Evolutionary conservation across 2,329 filamentous ascomycete genomes (phyloP), one percentile per base, ranked within the genome.

Genomic region (Microdochium trichocladiopsis): DNA sequence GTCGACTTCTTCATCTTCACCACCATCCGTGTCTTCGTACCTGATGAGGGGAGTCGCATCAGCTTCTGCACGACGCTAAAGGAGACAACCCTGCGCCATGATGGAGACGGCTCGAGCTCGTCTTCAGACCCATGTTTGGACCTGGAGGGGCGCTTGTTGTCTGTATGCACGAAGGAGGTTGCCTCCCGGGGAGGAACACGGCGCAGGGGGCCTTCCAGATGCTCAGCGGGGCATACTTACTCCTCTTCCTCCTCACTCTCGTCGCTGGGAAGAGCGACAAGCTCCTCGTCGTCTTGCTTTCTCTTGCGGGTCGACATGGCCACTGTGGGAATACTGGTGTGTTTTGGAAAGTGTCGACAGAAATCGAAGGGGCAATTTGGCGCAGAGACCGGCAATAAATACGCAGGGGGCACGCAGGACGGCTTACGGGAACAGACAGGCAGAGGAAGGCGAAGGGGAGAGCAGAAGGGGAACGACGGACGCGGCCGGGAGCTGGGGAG

Each of bases 231-330:
- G n/a, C n/a, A n/a, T n/a, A 65, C 65, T 62, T 60, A 67, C 65
- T 65, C 65, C 50, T 67, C 65, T 63, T 67, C 65, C 51, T 67
- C 65, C 54, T 67, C 65, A 25, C 64, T 66, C 52, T 65, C 64
- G 36, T 67, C 65, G 45, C 65, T 67, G 36, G 65, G 65, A 50
- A 67, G 65, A 54, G 65, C 64, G 58, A 66, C 65, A 25, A 66
- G 64, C 60, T 66, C 63, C 49, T 67, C 61, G 24, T 66, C 64
- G 22, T 64, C 63, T 51, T 61, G 59, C 61, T 66, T 66, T 53
- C 65, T 65, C 61, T 67, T 67, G 49, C 65, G 63, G 31, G 63
- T 28, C 8, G 47, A 48, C 47, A 48, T 48, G 47, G 22, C 23
- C 25, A 22, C 18, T 48, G 4, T n/a, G 23, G 4, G 47, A 11